Percentiles rank a stretch among this genome's conserved stretches.
Evolutionary conservation across 2,329 filamentous ascomycete species (phyloP).

Genomic region (Zopfia rhizophila): DNA sequence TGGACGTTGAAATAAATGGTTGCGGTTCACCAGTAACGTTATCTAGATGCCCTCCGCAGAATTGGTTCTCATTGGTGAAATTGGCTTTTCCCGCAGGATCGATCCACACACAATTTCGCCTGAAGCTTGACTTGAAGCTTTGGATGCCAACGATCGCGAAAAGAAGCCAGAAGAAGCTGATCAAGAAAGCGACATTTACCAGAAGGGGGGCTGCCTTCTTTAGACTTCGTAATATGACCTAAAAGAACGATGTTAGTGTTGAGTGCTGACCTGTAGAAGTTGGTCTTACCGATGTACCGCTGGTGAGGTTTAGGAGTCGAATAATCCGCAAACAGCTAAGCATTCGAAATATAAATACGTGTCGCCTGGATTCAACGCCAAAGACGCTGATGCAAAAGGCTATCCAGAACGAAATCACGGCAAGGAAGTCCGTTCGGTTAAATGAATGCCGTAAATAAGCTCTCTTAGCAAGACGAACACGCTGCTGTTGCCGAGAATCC

Average conservation of each 20-base stretch:
- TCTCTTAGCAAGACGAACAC: constrained; percentile 84
- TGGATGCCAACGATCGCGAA: constrained; percentile 98
- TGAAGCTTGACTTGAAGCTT: constrained; percentile 74
- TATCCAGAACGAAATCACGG: constrained; percentile 95
- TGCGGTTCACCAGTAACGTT: constrained; percentile 58
- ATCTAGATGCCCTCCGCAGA: constrained; percentile 86
- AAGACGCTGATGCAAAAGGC: constrained; percentile 78
- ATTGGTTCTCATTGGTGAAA: constrained; percentile 70
- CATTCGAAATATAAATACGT: constrained; percentile 95
- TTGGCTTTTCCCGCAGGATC: constrained; percentile 60
- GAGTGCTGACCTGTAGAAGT: neutral
- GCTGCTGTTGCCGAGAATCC: constrained; percentile 79
- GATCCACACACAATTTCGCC: constrained; percentile 63
- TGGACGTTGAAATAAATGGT: neutral
- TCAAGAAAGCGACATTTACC: constrained; percentile 91
- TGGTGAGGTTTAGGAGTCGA: constrained; percentile 88
- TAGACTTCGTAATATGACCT: constrained; percentile 92
- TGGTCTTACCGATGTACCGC: constrained; percentile 84
- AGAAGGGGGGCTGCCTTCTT: constrained; percentile 95
- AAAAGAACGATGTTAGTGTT: constrained; percentile 20
- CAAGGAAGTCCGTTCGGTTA: constrained; percentile 93
- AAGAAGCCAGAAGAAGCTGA: constrained; percentile 96
- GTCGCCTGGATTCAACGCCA: constrained; percentile 73
- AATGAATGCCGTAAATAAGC: constrained; percentile 96
- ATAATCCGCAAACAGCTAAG: constrained; percentile 93